phyloP scores from a whole-genome alignment of 2,329 filamentous ascomycete species.

The Colletotrichum simmondsii region DNA sequence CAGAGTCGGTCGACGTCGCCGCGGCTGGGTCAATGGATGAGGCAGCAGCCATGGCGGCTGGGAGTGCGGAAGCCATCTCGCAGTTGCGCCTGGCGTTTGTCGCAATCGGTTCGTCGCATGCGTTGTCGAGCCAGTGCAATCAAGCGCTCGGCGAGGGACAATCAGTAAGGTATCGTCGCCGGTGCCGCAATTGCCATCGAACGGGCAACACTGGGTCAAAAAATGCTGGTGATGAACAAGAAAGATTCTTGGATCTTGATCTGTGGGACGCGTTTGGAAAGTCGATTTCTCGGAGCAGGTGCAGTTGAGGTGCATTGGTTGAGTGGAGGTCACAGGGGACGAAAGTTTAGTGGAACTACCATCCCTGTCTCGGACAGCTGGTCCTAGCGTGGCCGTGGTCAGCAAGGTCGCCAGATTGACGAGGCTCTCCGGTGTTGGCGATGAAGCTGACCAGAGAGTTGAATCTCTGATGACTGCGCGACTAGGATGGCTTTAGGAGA shows the following conservation, averaged over 20 bases:
- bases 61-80: constrained; percentile 19
- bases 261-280: constrained; percentile 20
- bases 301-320: not conserved
- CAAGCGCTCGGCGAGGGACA: too few relatives aligned
- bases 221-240: not conserved
- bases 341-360: constrained; percentile 8
- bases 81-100: not conserved
- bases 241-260: constrained; percentile 12
- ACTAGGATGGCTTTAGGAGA: not conserved
- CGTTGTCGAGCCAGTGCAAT: not conserved
- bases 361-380: not conserved
- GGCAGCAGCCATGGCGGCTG: constrained; percentile 16
- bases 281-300: constrained; percentile 6
- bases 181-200: not conserved
- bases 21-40: not conserved
- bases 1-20: not conserved
- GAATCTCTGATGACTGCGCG: not conserved
- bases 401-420: not conserved
- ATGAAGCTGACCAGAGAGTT: not conserved
- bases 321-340: constrained; percentile 16
- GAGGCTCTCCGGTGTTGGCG: not conserved
- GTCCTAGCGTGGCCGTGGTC: not conserved
- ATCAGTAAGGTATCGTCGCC: not conserved
- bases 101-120: constrained; percentile 2
- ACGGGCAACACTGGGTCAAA: not conserved